Evolutionary conservation across 306 rosid species (phyloP), one percentile per base, ranked within the genome.

Genomic region (Prunus padus): DNA sequence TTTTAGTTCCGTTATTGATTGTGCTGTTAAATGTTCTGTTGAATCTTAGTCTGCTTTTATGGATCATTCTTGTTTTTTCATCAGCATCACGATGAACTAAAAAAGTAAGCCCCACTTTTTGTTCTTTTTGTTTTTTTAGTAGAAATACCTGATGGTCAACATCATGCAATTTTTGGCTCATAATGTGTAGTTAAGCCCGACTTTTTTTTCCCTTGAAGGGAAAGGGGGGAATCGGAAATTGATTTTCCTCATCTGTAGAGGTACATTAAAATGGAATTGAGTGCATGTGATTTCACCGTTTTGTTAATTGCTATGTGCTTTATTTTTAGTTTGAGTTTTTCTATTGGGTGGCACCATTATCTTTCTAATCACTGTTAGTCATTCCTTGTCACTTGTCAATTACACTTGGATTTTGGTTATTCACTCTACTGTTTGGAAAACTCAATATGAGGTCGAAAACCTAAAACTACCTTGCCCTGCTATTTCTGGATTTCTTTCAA

Each of bases 1-100:
- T 23, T n/a, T 30, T 45, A 6, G 16, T 50, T n/a, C 33, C 26
- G 15, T 71, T 11, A 0, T 40, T 44, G 66, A 57, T 37, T 59
- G 49, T 66, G 50, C 31, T 77, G 19, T 45, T 68, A 16, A 77
- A 31, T 7, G 64, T 5, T 62, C 62, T n/a, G 33, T 62, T 61
- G 55, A 30, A 33, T 67, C 52, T 13, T 67, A 42, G 8, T 60
- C 62, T 77, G 55, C 33, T 37, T n/a, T 63, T 70, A 57, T 45
- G 25, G 19, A 42, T 20, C 37, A 47, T 76, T 67, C 26, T 26
- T 67, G 28, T 20, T 56, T 47, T 76, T 28, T 40, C 50, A 51
- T 46, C 25, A 33, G 11, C 18, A 18, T 65, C 16, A 31, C 13
- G 37, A 31, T 63, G 26, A 70, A 51, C 20, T n/a, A n/a, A n/a